These are phyloP conservation scores for Powellomyces hirtus DNA, from an alignment of 192 early-diverging fungal species.

Conservation along the genomic window DNA sequence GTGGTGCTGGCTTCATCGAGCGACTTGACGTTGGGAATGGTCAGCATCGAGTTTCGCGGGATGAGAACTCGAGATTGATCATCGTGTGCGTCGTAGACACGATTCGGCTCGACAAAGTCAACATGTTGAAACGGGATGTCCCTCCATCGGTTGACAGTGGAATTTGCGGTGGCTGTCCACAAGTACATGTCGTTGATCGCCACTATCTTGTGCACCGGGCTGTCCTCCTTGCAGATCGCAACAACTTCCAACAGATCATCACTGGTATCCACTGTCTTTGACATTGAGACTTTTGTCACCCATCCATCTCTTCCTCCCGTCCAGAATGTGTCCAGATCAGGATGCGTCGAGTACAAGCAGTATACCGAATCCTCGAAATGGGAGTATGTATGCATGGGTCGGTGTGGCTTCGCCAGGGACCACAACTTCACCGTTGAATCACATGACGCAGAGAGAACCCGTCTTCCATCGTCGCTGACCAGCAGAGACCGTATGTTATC, in stretches of 20 bases:
- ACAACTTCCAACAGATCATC: constrained; percentile 70
- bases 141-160: constrained; percentile 81
- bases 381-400: constrained; percentile 85
- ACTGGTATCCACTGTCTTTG: constrained; percentile 41
- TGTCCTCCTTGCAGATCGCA: constrained; percentile 80
- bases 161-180: constrained; percentile 87
- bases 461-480: constrained; percentile 81
- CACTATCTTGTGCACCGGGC: constrained; percentile 80
- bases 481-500: constrained; percentile 90
- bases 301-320: constrained; percentile 89
- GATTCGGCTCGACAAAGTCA: constrained; percentile 30
- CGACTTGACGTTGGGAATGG: constrained; percentile 5
- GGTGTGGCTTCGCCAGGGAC: constrained; percentile 74
- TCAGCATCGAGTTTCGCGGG: constrained; percentile 21
- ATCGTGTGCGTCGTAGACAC: constrained; percentile 22
- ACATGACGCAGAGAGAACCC: constrained; percentile 88
- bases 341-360: constrained; percentile 83
- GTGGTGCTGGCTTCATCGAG: constrained; percentile 24
- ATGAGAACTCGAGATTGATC: constrained; percentile 27
- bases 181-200: constrained; percentile 82
- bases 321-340: constrained; percentile 86
- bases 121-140: constrained; percentile 64
- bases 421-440: constrained; percentile 98
- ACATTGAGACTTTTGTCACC: constrained; percentile 73
- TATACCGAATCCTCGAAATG: constrained; percentile 88